A percentile compares a stretch with the other conserved stretches of the same genome.
These are phyloP conservation scores for Dunaliella sp. DNA, from an alignment of 139 green algal species.

Conservation along the genomic window DNA sequence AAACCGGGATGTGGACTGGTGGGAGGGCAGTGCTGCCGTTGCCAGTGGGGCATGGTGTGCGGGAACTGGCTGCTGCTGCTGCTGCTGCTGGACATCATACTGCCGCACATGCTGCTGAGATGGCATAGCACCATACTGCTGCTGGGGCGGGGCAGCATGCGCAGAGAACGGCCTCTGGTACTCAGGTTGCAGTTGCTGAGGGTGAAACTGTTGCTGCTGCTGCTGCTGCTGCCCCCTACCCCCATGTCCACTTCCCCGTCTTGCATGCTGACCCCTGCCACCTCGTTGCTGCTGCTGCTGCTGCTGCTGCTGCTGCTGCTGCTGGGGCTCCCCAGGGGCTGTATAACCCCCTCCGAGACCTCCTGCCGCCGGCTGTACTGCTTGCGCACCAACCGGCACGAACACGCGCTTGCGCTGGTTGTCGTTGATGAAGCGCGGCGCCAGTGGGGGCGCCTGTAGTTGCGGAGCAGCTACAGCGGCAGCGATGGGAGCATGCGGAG, in stretches of 20 bases:
- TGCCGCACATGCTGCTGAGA: constrained; percentile 36
- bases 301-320: background rate
- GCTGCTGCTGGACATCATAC: background rate
- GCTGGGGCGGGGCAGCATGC: constrained; percentile 11
- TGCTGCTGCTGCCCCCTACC: background rate
- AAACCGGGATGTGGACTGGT: background rate
- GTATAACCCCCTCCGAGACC: too few relatives aligned
- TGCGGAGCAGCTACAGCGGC: background rate
- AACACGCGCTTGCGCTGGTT: background rate
- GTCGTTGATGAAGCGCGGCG: background rate
- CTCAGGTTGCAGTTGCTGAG: background rate
- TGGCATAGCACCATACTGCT: constrained; percentile 24
- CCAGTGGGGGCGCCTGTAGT: too few relatives aligned
- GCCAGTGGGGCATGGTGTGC: background rate
- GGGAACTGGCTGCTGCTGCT: background rate
- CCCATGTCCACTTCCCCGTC: background rate
- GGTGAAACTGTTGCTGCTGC: background rate
- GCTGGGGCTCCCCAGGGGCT: background rate
- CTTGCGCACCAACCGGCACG: background rate
- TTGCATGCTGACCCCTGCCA: background rate
- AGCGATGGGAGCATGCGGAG: too few relatives aligned
- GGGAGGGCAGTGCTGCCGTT: background rate
- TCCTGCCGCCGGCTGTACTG: background rate
- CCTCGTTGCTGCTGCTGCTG: constrained; percentile 2
- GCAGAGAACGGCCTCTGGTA: background rate